Evolutionary conservation across 2,329 filamentous ascomycete genomes (phyloP).

Genomic region (Hortaea werneckii): DNA sequence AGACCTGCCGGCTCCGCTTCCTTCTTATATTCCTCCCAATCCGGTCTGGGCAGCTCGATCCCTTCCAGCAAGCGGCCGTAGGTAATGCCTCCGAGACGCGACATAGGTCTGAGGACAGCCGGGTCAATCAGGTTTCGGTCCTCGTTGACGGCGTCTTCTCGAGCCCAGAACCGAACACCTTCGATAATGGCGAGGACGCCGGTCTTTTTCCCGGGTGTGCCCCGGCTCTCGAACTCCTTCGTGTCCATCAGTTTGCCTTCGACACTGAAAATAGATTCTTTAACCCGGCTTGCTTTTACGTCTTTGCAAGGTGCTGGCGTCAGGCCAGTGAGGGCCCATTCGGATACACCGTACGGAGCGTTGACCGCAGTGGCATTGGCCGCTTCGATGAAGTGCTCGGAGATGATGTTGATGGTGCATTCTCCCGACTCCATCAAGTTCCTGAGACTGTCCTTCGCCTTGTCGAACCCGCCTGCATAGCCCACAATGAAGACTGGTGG

Average conservation of each 20-base stretch:
- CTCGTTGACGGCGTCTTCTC: slow-evolving; percentile 78
- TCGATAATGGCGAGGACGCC: slow-evolving; percentile 69
- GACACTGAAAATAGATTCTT: slow-evolving; percentile 72
- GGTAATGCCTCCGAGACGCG: slow-evolving; percentile 73
- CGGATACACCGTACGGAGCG: slow-evolving; percentile 62
- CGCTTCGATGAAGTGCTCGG: slow-evolving; percentile 74
- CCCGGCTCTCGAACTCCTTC: slow-evolving; percentile 67
- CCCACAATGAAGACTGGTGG: slow-evolving; percentile 70
- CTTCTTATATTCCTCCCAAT: slow-evolving; percentile 38
- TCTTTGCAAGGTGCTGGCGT: slow-evolving; percentile 55
- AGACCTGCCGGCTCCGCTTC: slow-evolving; percentile 47
- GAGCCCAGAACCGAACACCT: slow-evolving; percentile 76
- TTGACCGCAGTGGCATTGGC: slow-evolving; percentile 75
- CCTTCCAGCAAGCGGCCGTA: slow-evolving; percentile 63
- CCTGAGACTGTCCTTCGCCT: slow-evolving; percentile 67
- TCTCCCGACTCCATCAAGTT: slow-evolving; percentile 65
- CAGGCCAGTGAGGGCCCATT: slow-evolving; percentile 72
- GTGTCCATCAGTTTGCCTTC: slow-evolving; percentile 68
- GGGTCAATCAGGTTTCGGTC: slow-evolving; percentile 66
- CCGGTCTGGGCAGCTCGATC: slow-evolving; percentile 58
- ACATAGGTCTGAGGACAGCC: slow-evolving; percentile 62
- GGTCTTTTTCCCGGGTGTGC: slow-evolving; percentile 61
- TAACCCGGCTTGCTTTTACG: slow-evolving; percentile 62
- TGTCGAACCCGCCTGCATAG: slow-evolving; percentile 45
- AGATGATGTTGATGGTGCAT: slow-evolving; percentile 74